Base-by-base conservation (phyloP, 73 alveolate genomes). In the Paramecium tetraurelia region DNA sequence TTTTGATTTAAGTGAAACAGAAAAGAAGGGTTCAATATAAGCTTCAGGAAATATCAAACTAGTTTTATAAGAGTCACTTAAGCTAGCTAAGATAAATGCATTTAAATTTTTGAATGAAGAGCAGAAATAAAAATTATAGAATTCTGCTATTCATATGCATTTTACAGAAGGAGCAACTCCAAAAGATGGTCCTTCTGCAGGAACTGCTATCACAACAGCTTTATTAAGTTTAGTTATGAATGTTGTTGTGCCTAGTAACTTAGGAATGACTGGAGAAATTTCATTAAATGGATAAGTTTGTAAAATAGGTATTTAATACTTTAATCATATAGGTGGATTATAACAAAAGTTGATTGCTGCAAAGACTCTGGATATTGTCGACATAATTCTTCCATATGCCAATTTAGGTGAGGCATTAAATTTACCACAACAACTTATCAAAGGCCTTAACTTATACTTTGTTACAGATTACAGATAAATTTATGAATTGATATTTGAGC, bases 131-230 rank as follows among this genome's bases (percentile, higher is more conserved):
- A 44, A 58, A 14, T 44, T 70, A 9, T 83, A 40, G 18, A 89
- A 31, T 7, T 93, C 93, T 71, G 93, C 93, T 29, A 53, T 92
- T 63, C 98, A 96, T 86, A 59, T 94, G 38, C 98, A 96, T 85
- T 95, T 94, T 24, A 96, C 97, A 14, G 92, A 86, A 92, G 98
- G 98, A 14, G 98, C 98, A 35, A 94, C 92, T 14, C 98, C 98
- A 3, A 96, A 96, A 92, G 98, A 96, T 75, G 98, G 98, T 14
- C 98, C 98, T 24, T 93, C 96, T 35, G 98, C 98, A 36, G 98
- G 98, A 43, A 89, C 76, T 7, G 93, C 98, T 18, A 94, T 96
- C 68, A 94, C 95, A 50, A 95, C 96, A 9, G 97, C 98, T 16
- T 89, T 94, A 18, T 68, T 94, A n/a, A 92, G 96, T 16, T 40